Conservation (phyloP, 148 eudicot species). For the Camellia granthamiana region DNA sequence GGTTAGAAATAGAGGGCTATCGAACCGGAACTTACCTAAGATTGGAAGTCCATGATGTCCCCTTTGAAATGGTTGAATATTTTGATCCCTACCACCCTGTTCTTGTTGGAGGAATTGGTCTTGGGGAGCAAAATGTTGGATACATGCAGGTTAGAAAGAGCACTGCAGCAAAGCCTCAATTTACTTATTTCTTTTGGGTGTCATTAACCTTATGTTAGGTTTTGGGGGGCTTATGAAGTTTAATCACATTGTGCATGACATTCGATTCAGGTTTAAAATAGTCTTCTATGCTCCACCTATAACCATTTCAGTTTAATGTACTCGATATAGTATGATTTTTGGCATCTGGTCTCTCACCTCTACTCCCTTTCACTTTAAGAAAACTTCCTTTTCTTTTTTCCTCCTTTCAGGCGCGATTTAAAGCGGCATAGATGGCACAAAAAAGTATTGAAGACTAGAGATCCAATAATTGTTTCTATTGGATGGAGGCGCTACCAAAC, state of each 20-base stretch:
- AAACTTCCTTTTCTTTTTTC: neutral
- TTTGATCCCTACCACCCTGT: constrained; percentile 93
- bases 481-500: constrained; percentile 99
- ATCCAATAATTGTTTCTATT: constrained; percentile 81
- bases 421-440: constrained; percentile 99
- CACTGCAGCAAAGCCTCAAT: neutral
- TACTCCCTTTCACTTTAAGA: neutral
- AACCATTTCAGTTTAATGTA: neutral
- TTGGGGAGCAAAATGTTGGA: constrained; percentile 93
- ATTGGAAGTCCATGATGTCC: constrained; percentile 81
- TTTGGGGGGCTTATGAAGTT: neutral
- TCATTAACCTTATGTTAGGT: constrained; percentile 12
- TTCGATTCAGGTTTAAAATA: neutral
- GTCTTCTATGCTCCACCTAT: neutral
- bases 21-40: constrained; percentile 85
- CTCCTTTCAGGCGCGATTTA: constrained; percentile 52
- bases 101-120: constrained; percentile 86
- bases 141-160: constrained; percentile 81
- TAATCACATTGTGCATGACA: neutral
- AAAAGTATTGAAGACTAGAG: constrained; percentile 86
- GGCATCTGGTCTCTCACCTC: neutral
- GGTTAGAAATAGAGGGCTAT: constrained; percentile 86
- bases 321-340: neutral
- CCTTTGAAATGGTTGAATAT: constrained; percentile 91
- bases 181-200: neutral